These are phyloP conservation scores for Limnomonas spitsbergensis DNA, from an alignment of 139 green algal species.

Conservation along the genomic window DNA sequence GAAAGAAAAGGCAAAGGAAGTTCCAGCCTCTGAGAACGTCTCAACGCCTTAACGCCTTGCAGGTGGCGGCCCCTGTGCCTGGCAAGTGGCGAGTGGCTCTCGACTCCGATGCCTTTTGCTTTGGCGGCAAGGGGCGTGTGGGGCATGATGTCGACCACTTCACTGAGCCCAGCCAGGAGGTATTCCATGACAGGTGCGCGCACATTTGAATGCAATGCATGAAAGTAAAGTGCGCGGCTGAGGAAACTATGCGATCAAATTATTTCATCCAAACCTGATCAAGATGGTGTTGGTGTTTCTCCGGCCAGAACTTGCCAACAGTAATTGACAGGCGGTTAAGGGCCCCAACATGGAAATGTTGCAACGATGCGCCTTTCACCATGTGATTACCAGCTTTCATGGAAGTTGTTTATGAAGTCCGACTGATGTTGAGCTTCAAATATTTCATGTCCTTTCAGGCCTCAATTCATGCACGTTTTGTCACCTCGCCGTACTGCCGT, in stretches of 20 bases:
- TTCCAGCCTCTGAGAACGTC: no score
- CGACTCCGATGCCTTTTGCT: slow-evolving; percentile 80
- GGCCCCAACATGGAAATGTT: background rate
- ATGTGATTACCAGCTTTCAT: no score
- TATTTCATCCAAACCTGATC: no score
- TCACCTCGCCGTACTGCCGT: slow-evolving; percentile 58
- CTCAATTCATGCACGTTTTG: slow-evolving; percentile 49
- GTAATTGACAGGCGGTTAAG: slow-evolving; percentile 6
- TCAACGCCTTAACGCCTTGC: no score
- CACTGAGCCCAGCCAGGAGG: slow-evolving; percentile 47
- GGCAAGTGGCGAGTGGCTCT: slow-evolving; percentile 84
- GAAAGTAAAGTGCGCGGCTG: background rate
- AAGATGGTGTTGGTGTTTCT: slow-evolving; percentile 4
- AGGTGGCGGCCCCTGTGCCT: slow-evolving; percentile 38
- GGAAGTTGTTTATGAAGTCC: no score
- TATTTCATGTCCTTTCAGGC: slow-evolving; percentile 3
- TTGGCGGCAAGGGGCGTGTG: slow-evolving; percentile 79
- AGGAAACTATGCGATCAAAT: no score
- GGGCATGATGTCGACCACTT: slow-evolving; percentile 70
- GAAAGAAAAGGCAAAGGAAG: no score
- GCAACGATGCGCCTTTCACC: background rate
- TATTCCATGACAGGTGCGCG: slow-evolving; percentile 52
- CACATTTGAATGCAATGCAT: slow-evolving; percentile 27
- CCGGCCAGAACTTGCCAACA: slow-evolving; percentile 9
- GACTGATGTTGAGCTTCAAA: no score